Percentiles rank a stretch among this genome's conserved stretches.
These are phyloP conservation scores for Licmophora abbreviata DNA, from an alignment of 108 stramenopile genomes.

Conservation along the genomic window DNA sequence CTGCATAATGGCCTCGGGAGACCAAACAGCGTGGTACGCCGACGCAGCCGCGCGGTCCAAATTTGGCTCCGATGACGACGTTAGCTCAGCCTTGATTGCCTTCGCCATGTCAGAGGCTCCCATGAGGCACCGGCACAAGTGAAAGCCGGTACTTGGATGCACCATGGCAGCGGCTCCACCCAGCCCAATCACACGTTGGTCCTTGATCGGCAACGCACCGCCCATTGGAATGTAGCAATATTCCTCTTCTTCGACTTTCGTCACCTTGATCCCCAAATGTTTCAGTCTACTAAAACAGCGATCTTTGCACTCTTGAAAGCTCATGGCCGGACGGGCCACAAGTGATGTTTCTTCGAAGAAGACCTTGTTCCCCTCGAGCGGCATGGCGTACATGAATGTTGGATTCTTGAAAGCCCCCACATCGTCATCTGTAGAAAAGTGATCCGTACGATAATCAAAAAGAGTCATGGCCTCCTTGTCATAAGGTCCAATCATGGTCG, in stretches of 20 bases:
- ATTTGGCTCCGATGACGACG: conserved; percentile 32
- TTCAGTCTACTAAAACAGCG: conserved; percentile 70
- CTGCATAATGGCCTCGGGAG: conserved; percentile 70
- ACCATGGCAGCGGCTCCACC: conserved; percentile 91
- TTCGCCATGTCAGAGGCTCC: conserved; percentile 62
- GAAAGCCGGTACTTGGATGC: conserved; percentile 93
- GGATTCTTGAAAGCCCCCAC: conserved; percentile 52
- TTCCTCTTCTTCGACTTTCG: conserved; percentile 87
- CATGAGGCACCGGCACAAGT: conserved; percentile 70
- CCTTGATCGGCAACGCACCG: conserved; percentile 78
- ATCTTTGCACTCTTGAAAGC: conserved; percentile 91
- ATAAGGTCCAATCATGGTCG: conserved; percentile 71
- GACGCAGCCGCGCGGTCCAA: conserved; percentile 73
- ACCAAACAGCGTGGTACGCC: conserved; percentile 89
- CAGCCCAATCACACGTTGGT: conserved; percentile 83
- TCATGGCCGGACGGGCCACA: conserved; percentile 84
- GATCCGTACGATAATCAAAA: conserved; percentile 95
- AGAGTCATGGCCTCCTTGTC: conserved; percentile 91
- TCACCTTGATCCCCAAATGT: conserved; percentile 77
- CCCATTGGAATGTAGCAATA: conserved; percentile 86
- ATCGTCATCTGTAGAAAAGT: conserved; percentile 39
- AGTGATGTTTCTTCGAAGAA: conserved; percentile 93
- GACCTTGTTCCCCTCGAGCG: conserved; percentile 64
- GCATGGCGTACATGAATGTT: conserved; percentile 97
- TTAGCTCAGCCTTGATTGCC: conserved; percentile 47